Evolutionary conservation across 2,329 filamentous ascomycete species (phyloP).

Genomic region (Calonectria multiphialidica): DNA sequence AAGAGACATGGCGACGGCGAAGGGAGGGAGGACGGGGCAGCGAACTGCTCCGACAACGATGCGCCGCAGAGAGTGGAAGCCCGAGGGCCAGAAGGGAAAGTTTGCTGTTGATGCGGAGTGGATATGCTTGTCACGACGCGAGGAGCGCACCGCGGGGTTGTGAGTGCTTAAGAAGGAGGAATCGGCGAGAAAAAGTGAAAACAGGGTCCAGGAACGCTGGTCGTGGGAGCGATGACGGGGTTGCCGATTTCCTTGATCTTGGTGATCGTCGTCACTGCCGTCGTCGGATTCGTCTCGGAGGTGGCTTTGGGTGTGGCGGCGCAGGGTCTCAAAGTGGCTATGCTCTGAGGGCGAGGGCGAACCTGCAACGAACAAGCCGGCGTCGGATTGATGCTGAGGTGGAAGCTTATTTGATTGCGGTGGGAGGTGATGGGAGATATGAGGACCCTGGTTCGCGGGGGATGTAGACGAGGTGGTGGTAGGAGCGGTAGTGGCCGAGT

Average conservation of each 20-base stretch:
- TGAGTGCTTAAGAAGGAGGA: slow-evolving; percentile 22
- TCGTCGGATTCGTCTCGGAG: slow-evolving; percentile 35
- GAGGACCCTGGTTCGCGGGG: slow-evolving; percentile 26
- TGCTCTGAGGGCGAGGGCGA: slow-evolving; percentile 15
- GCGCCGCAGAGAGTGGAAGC: slow-evolving; percentile 60
- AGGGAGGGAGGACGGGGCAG: slow-evolving; percentile 70
- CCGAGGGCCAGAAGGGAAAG: slow-evolving; percentile 57
- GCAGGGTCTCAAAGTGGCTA: slow-evolving; percentile 35
- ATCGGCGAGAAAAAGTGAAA: slow-evolving; percentile 35
- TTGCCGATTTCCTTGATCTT: slow-evolving; percentile 37
- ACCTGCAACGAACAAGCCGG: not conserved
- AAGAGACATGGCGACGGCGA: slow-evolving; percentile 66
- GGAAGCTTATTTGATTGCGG: slow-evolving; percentile 9
- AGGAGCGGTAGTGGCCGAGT: not conserved
- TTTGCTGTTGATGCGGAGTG: slow-evolving; percentile 47
- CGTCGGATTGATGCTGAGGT: slow-evolving; percentile 4
- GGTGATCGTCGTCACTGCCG: slow-evolving; percentile 29
- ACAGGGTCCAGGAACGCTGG: slow-evolving; percentile 27
- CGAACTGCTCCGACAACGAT: slow-evolving; percentile 68
- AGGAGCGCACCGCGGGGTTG: slow-evolving; percentile 46
- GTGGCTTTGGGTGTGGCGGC: slow-evolving; percentile 21
- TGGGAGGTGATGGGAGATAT: slow-evolving; percentile 32
- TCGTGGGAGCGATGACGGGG: slow-evolving; percentile 30
- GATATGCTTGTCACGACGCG: slow-evolving; percentile 66
- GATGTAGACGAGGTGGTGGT: slow-evolving; percentile 7